phyloP scores from a whole-genome alignment of 192 early-diverging fungal species.

The Kickxella alabastrina region DNA sequence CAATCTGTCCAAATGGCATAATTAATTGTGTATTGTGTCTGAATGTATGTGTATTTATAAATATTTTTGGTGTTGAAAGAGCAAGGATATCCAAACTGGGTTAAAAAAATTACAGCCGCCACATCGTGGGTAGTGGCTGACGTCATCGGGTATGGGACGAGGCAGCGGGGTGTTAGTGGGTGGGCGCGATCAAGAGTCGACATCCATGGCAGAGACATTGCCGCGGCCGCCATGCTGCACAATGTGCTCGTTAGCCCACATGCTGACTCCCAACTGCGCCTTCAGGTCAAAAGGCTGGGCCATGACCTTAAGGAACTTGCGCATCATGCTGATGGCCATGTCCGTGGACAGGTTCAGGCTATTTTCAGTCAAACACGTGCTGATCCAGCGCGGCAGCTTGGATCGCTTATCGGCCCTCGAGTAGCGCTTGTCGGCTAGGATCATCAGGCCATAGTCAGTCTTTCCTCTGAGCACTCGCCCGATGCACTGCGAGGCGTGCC shows the following conservation, averaged over 20 bases:
- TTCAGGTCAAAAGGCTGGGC: slow-evolving; percentile 86
- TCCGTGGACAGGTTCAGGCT: slow-evolving; percentile 93
- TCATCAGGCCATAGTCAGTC: slow-evolving; percentile 98
- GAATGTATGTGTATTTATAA: no score
- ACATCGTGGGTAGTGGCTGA: background rate
- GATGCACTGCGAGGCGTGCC: slow-evolving; percentile 99
- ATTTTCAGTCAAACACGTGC: slow-evolving; percentile 79
- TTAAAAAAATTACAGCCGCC: background rate
- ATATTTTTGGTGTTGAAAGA: no score
- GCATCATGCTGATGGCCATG: slow-evolving; percentile 87
- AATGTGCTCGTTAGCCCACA: slow-evolving; percentile 80
- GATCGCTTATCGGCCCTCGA: slow-evolving; percentile 88
- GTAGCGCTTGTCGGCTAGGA: slow-evolving; percentile 98
- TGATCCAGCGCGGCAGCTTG: slow-evolving; percentile 98
- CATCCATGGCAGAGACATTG: slow-evolving; percentile 10
- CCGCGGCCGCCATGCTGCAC: slow-evolving; percentile 21
- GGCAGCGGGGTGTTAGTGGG: no score
- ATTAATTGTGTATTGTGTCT: no score
- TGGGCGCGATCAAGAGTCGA: slow-evolving; percentile 11
- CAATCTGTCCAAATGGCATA: slow-evolving; percentile 66
- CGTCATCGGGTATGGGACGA: slow-evolving; percentile 3
- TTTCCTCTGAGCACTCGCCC: slow-evolving; percentile 97
- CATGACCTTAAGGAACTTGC: slow-evolving; percentile 93
- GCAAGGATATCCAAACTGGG: no score
- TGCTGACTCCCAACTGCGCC: slow-evolving; percentile 79